Evolutionary conservation across 805 yeast species (phyloP).

Genomic region (Wickerhamomyces xylosicus): DNA sequence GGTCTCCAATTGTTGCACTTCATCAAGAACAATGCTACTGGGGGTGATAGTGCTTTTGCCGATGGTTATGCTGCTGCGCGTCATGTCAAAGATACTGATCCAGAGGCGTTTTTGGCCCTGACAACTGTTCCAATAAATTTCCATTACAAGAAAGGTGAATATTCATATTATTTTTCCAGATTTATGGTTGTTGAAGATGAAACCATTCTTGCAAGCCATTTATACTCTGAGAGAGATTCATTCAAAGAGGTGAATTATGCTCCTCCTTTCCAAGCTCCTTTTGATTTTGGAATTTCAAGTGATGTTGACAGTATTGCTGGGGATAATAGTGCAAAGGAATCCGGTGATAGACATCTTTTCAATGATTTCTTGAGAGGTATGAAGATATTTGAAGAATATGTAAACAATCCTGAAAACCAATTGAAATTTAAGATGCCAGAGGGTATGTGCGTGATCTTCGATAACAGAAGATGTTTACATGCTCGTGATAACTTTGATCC

Average conservation of each 20-base stretch:
- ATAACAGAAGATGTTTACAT: constrained; percentile 63
- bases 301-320: constrained; percentile 11
- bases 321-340: constrained; percentile 24
- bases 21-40: constrained; percentile 38
- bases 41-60: constrained; percentile 62
- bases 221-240: constrained; percentile 14
- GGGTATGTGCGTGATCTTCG: constrained; percentile 55
- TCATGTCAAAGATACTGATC: constrained; percentile 43
- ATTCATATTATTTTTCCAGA: constrained; percentile 49
- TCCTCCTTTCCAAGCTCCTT: constrained; percentile 79
- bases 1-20: constrained; percentile 65
- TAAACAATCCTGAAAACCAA: constrained; percentile 44
- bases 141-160: constrained; percentile 53
- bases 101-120: constrained; percentile 53
- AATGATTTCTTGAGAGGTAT: constrained; percentile 51
- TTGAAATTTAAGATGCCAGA: constrained; percentile 43
- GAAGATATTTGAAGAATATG: constrained; percentile 45
- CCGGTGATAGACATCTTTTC: constrained; percentile 32
- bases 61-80: constrained; percentile 62
- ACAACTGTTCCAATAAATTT: constrained; percentile 55
- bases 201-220: constrained; percentile 7
- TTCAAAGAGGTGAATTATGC: constrained; percentile 61
- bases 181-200: constrained; percentile 54
- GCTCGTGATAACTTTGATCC: constrained; percentile 44
- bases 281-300: constrained; percentile 42